Base-by-base conservation (phyloP, 345 rosid species). In the Anastatica hierochuntica region DNA sequence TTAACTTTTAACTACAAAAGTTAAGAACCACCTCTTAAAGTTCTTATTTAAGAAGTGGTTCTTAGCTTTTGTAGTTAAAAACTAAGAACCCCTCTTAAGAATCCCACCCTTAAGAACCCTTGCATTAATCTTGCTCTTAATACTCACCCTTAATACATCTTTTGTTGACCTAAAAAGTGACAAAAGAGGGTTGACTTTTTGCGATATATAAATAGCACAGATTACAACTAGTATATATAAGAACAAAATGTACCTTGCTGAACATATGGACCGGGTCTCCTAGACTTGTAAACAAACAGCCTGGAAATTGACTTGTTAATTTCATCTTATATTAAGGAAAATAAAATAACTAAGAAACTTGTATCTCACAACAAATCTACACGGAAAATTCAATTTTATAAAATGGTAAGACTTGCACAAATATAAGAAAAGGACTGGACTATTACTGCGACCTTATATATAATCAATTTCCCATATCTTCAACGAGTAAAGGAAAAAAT, bases 401-500 rank as follows among this genome's bases (percentile, higher is more conserved):
- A 29, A 44, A 45, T 53, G 14, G 9, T 38, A 29, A 37, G 14
- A 38, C 36, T 63, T 38, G 54, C 53, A 7, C 3, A 63, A n/a
- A n/a, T n/a, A 53, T 16, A 27, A 27, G 1, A 21, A 23, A 21
- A 15, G 1, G 55, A 37, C 42, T 27, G 12, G 16, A 36, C 7
- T 40, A 34, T 30, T 11, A 3, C 48, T 24, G 11, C 34, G 21
- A 56, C 43, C 42, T n/a, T n/a, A n/a, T n/a, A n/a, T 5, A n/a
- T 0, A 12, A 30, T 33, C 21, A 15, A 19, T 20, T 23, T 57
- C 18, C 31, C 8, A 57, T 24, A 43, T 56, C 35, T 37, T 52
- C 26, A 29, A 4, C 1, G 4, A 10, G 37, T 10, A n/a, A n/a
- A n/a, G n/a, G n/a, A n/a, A n/a, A 15, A 31, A 20, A 89, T 89